Percentiles rank a stretch among this genome's conserved stretches.
These are phyloP conservation scores for Lipomyces yarrowii DNA, from an alignment of 1,139 yeast genomes.

Conservation along the genomic window DNA sequence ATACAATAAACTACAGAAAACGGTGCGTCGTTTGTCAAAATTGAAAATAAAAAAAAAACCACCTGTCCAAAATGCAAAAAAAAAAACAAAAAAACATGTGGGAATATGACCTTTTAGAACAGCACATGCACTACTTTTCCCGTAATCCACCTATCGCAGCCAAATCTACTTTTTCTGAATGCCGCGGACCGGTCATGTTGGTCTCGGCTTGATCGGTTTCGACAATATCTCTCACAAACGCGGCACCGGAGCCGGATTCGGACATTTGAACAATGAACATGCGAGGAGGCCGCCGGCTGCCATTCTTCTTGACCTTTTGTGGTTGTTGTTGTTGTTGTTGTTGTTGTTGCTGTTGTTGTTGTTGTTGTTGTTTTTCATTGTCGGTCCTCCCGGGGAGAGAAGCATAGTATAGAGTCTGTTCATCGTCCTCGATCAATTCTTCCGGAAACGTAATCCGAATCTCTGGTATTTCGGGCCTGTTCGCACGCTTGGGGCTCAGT, in stretches of 20 bases:
- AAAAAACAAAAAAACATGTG: too few relatives aligned
- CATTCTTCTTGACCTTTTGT: background rate
- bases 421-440: slow-evolving; percentile 3
- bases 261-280: slow-evolving; percentile 24
- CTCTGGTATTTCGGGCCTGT: slow-evolving; percentile 15
- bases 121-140: background rate
- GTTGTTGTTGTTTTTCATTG: slow-evolving; percentile 1
- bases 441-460: slow-evolving; percentile 27
- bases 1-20: too few relatives aligned
- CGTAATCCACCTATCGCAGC: slow-evolving; percentile 5
- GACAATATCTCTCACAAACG: slow-evolving; percentile 25
- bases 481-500: background rate
- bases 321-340: background rate
- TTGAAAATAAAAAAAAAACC: too few relatives aligned
- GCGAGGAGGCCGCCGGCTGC: slow-evolving; percentile 14
- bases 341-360: slow-evolving; percentile 1
- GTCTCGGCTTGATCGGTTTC: slow-evolving; percentile 11
- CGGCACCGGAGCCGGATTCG: slow-evolving; percentile 28
- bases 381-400: background rate
- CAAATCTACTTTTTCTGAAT: slow-evolving; percentile 7
- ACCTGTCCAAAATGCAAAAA: too few relatives aligned
- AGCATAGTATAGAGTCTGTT: background rate
- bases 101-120: too few relatives aligned
- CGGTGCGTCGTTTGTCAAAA: too few relatives aligned
- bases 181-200: background rate